Conservation (phyloP, 2,329 filamentous ascomycete species). For the Coniochaeta sp. region DNA sequence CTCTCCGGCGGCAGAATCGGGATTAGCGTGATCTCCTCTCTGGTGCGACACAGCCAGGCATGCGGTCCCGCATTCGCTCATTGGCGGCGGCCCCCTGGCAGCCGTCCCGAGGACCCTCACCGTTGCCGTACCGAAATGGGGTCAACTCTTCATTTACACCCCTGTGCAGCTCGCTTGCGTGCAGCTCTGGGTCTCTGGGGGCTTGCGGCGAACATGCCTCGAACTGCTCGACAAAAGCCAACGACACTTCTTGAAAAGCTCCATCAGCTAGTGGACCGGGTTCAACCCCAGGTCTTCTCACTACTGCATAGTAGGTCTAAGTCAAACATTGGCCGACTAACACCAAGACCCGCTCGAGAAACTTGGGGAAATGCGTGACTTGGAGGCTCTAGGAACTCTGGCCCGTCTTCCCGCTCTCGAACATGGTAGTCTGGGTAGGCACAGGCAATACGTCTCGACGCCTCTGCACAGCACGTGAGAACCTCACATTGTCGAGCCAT, state of each 20-base stretch:
- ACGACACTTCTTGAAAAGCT: not conserved
- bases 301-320: not conserved
- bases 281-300: not conserved
- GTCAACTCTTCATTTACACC: not conserved
- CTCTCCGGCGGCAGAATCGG: not conserved
- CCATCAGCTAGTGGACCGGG: not conserved
- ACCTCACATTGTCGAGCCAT: not conserved
- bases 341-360: not conserved
- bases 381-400: not conserved
- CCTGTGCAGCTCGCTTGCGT: not conserved
- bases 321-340: not conserved
- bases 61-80: not conserved
- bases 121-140: not conserved
- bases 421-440: not conserved
- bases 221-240: too few species aligned
- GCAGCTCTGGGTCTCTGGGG: not conserved
- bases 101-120: not conserved
- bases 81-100: not conserved
- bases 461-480: not conserved
- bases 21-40: conserved; percentile 1
- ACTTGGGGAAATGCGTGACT: not conserved
- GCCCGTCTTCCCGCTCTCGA: not conserved
- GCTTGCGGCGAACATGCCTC: not conserved
- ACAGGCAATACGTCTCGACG: not conserved
- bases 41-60: not conserved